These are phyloP conservation scores for Simmondsia chinensis DNA, from an alignment of 148 eudicot genomes.

Conservation along the genomic window DNA sequence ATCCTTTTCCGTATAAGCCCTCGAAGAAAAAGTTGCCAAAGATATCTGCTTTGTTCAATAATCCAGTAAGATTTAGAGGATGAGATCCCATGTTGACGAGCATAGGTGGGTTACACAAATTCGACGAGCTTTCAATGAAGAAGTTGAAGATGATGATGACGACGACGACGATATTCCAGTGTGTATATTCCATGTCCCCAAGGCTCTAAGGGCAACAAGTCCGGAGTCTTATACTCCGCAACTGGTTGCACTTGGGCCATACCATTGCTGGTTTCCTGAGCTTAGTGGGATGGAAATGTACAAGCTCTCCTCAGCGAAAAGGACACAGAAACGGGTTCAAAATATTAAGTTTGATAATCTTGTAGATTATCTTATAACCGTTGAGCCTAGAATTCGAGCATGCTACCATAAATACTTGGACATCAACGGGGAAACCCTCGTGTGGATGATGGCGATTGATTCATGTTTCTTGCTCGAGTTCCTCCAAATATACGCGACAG, in stretches of 20 bases:
- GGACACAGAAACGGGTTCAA: constrained; percentile 9
- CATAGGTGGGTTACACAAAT: constrained; percentile 37
- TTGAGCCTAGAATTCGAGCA: constrained; percentile 27
- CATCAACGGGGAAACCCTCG: constrained; percentile 16
- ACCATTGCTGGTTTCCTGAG: constrained; percentile 17
- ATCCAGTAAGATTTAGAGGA: no score
- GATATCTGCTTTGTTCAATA: no score
- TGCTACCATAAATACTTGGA: constrained; percentile 32
- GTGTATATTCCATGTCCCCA: constrained; percentile 43
- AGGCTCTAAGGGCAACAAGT: constrained; percentile 20
- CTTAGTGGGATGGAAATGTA: constrained; percentile 30
- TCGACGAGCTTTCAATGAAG: constrained; percentile 26
- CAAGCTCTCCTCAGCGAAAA: constrained; percentile 24
- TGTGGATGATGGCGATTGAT: constrained; percentile 47
- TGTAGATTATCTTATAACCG: constrained; percentile 14
- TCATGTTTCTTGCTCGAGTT: constrained; percentile 26
- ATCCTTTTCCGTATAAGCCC: no score
- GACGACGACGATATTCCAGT: constrained; percentile 22
- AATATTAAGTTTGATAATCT: constrained; percentile 12
- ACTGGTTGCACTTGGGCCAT: constrained; percentile 34
- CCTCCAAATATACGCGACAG: constrained; percentile 1
- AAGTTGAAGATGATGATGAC: constrained; percentile 19
- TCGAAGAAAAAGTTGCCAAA: no score
- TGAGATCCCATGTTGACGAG: no score
- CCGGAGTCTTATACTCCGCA: constrained; percentile 38